Evolutionary conservation across 2,329 filamentous ascomycete species (phyloP).

Genomic region (Phialophora expanda): DNA sequence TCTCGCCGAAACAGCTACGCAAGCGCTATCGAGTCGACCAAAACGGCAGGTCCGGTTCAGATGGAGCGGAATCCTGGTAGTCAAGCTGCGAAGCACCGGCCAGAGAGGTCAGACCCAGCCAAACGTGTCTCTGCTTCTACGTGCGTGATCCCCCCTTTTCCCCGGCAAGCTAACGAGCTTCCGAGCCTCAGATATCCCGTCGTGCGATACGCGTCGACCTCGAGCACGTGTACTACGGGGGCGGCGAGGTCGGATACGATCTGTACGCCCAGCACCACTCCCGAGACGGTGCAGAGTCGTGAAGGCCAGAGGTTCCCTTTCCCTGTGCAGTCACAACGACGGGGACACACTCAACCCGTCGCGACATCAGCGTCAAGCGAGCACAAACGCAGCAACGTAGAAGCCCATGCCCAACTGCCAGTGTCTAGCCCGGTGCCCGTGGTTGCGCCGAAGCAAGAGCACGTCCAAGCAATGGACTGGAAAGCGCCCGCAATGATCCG

Average conservation of each 20-base stretch:
- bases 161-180: not conserved
- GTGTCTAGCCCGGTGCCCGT: not conserved
- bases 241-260: not conserved
- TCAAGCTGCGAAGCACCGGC: not conserved
- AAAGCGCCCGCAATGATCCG: not conserved
- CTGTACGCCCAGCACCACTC: not conserved
- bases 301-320: not conserved
- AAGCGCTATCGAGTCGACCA: not conserved
- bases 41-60: not conserved
- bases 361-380: not conserved
- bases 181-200: not conserved
- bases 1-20: not conserved
- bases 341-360: not conserved
- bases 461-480: not conserved
- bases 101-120: conserved; percentile 4
- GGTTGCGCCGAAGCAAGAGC: not conserved
- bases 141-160: no score
- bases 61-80: not conserved
- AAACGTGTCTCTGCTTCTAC: not conserved
- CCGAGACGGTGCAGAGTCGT: not conserved
- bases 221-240: not conserved
- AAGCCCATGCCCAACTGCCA: no score
- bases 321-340: not conserved
- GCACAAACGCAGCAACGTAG: not conserved
- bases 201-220: not conserved